Conservation (phyloP, 2,329 filamentous ascomycete species). For the Exophiala dermatitidis region DNA sequence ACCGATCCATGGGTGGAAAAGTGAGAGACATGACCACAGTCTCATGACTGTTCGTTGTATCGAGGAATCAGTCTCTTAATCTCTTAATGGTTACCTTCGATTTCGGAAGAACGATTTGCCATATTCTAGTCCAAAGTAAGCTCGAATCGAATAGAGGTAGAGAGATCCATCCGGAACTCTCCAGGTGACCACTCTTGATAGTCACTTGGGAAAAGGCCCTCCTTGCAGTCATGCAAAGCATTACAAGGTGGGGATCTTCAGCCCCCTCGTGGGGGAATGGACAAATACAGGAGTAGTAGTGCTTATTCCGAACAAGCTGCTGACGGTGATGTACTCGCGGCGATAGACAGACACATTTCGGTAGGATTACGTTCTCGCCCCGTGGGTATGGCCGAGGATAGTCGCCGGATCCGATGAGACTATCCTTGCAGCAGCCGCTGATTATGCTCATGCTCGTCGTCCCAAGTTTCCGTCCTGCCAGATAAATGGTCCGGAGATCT, state of each 20-base stretch:
- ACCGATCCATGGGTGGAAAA: too few species aligned
- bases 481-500: too few species aligned
- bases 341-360: background rate
- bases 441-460: too few species aligned
- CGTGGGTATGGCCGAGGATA: background rate
- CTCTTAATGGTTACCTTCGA: background rate
- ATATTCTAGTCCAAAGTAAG: background rate
- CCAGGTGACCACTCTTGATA: slow-evolving; percentile 4
- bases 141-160: background rate
- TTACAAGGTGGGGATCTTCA: background rate
- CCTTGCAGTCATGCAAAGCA: slow-evolving; percentile 4
- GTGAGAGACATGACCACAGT: too few species aligned
- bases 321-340: slow-evolving; percentile 12
- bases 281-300: slow-evolving; percentile 2
- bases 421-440: too few species aligned
- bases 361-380: slow-evolving; percentile 13
- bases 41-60: too few species aligned
- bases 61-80: background rate
- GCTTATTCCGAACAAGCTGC: slow-evolving; percentile 14
- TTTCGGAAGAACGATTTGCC: background rate
- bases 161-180: slow-evolving; percentile 7
- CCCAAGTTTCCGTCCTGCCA: too few species aligned
- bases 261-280: slow-evolving; percentile 14
- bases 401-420: too few species aligned
- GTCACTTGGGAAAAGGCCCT: background rate